Percentiles rank a stretch among this genome's conserved stretches.
phyloP scores from a whole-genome alignment of 345 rosid genomes.

The Schrenkiella parvula region DNA sequence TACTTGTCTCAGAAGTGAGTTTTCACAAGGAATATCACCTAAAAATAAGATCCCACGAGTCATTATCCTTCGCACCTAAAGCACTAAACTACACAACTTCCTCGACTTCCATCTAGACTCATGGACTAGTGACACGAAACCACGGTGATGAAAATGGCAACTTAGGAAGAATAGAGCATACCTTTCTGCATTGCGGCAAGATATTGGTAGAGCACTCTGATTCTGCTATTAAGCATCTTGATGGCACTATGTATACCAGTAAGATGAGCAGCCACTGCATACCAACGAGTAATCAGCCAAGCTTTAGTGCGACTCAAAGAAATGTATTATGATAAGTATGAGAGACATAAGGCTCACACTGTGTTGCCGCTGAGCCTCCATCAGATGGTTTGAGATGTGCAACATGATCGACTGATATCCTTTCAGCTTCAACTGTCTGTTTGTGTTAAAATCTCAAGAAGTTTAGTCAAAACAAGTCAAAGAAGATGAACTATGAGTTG shows the following conservation, averaged over 20 bases:
- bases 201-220: constrained; percentile 85
- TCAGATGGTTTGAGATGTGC: constrained; percentile 99
- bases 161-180: constrained; percentile 13
- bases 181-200: constrained; percentile 93
- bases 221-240: constrained; percentile 96
- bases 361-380: constrained; percentile 96
- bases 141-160: neutral
- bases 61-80: neutral
- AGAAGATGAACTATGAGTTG: too few relatives aligned
- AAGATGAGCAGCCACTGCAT: constrained; percentile 98
- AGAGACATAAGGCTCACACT: constrained; percentile 42
- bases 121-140: neutral
- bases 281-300: neutral
- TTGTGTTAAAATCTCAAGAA: constrained; percentile 7
- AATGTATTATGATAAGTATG: constrained; percentile 8
- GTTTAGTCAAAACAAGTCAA: neutral
- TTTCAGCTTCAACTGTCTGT: constrained; percentile 97
- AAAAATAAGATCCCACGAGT: constrained; percentile 21
- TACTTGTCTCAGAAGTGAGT: constrained; percentile 85
- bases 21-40: constrained; percentile 94
- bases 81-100: neutral
- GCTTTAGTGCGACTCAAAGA: neutral
- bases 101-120: neutral
- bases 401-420: constrained; percentile 97
- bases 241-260: constrained; percentile 96